Evolutionary conservation across 1,284 basidiomycete species (phyloP).

Genomic region (Tilletiopsis washingtonensis): DNA sequence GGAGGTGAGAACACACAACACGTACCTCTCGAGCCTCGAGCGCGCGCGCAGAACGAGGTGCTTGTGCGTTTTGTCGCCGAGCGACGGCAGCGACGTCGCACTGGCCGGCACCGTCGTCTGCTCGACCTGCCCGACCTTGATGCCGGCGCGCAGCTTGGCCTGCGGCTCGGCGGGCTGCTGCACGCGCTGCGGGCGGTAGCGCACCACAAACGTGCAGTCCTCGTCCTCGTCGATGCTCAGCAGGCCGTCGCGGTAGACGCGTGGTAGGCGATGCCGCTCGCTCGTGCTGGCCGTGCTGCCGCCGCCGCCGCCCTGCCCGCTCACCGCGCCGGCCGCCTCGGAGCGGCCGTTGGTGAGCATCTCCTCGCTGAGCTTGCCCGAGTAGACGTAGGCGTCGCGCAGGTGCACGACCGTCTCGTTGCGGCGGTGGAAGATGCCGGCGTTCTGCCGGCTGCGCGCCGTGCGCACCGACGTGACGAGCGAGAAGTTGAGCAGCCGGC

Average conservation of each 20-base stretch:
- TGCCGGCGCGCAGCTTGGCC: neutral
- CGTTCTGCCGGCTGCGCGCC: constrained; percentile 41
- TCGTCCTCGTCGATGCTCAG: constrained; percentile 40
- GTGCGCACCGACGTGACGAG: constrained; percentile 32
- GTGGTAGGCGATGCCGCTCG: constrained; percentile 21
- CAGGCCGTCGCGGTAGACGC: constrained; percentile 40
- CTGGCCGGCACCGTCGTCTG: neutral
- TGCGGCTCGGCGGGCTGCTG: constrained; percentile 8
- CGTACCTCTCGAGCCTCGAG: too few species aligned
- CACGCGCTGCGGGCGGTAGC: constrained; percentile 29
- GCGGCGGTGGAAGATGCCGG: constrained; percentile 40
- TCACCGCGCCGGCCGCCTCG: constrained; percentile 12
- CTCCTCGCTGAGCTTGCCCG: constrained; percentile 34
- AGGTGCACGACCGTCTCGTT: constrained; percentile 39
- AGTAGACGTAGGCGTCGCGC: constrained; percentile 44
- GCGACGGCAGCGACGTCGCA: constrained; percentile 50
- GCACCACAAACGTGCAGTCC: constrained; percentile 45
- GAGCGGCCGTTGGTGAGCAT: constrained; percentile 24
- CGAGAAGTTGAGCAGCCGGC: constrained; percentile 38
- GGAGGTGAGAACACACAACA: too few species aligned
- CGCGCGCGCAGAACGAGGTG: constrained; percentile 63
- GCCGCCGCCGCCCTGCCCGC: constrained; percentile 7
- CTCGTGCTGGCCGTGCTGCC: constrained; percentile 1
- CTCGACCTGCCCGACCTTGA: neutral
- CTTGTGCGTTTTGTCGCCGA: constrained; percentile 59